Base-by-base conservation (phyloP, 129 eudicot species). In the Arctium minus region DNA sequence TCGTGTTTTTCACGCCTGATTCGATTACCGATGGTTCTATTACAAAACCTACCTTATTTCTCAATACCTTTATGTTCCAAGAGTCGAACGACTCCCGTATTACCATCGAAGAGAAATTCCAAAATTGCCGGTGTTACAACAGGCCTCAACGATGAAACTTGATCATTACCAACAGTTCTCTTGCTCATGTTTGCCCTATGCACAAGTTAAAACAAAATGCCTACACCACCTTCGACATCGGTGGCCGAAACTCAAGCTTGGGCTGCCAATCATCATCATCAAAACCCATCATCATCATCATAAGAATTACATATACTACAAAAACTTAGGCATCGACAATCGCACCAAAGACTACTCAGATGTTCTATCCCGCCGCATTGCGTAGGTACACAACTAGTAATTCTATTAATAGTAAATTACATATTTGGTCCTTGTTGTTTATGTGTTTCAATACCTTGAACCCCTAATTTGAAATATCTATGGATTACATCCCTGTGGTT, bases 161-260 rank as follows among this genome's bases (percentile, higher is more conserved):
- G 88, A 29, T 91, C 97, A 64, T 78, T 93, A 32, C 97, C 99
- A 72, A 91, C 89, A 1, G 99, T 96, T 76, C 99, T 91, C 89
- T 96, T 96, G 91, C 99, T 95, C 99, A 95, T 93, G 89, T 96
- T 93, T 75, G 99, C 91, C 64, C 98, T 91, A 75, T 91, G 99
- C 76, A 96, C 97, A 74, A 96, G 82, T 7, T 97, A 89, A 78
- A 96, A 98, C 94, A 22, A 22, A 96, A 89, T 18, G 99, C 97
- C 87, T 96, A 90, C 31, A 96, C 99, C 87, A 96, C 99, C 86
- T 96, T 98, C 33, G 99, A 95, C 99, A 95, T 95, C 4, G 97
- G 99, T 35, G 99, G 99, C 83, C 99, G 87, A 75, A 96, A 96
- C 85, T 96, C 99, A 6, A 98, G 98, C 88, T 93, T 98, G 27